A percentile compares a stretch with the other conserved stretches of the same genome.
These are phyloP conservation scores for Nannizziopsis arthrosporioides DNA, from an alignment of 2,329 filamentous ascomycete species.

Conservation along the genomic window DNA sequence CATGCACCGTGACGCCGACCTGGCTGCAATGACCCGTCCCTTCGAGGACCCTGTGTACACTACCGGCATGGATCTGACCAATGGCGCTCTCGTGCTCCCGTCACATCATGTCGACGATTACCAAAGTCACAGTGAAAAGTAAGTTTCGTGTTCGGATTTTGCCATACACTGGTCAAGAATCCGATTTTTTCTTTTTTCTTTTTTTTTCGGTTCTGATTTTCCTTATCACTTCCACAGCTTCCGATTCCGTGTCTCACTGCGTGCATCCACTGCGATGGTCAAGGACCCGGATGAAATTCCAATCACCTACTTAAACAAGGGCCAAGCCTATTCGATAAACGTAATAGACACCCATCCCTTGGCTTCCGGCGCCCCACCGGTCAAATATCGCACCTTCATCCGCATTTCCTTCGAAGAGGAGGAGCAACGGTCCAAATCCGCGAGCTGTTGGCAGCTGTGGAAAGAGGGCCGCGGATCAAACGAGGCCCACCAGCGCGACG, in stretches of 20 bases:
- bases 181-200: background rate
- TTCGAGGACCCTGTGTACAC: slow-evolving; percentile 56
- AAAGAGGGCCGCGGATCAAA: slow-evolving; percentile 94
- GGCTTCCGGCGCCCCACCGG: slow-evolving; percentile 46
- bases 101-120: slow-evolving; percentile 15
- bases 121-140: slow-evolving; percentile 42
- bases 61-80: slow-evolving; percentile 24
- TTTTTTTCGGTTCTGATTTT: background rate
- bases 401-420: slow-evolving; percentile 97
- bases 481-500: slow-evolving; percentile 85
- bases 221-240: slow-evolving; percentile 7
- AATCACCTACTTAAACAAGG: slow-evolving; percentile 96
- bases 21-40: slow-evolving; percentile 62
- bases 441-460: slow-evolving; percentile 80
- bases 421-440: slow-evolving; percentile 73
- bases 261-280: slow-evolving; percentile 93
- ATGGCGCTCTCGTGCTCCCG: slow-evolving; percentile 12
- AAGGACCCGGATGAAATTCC: slow-evolving; percentile 69
- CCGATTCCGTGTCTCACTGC: slow-evolving; percentile 77
- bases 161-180: background rate
- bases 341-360: slow-evolving; percentile 64
- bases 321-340: slow-evolving; percentile 81
- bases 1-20: slow-evolving; percentile 66
- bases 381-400: slow-evolving; percentile 77
- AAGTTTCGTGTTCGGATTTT: slow-evolving; percentile 22